Percentiles rank a stretch among this genome's conserved stretches.
Evolutionary conservation across 352 stramenopile species (phyloP).

Genomic region (Globisporangium radiosum): DNA sequence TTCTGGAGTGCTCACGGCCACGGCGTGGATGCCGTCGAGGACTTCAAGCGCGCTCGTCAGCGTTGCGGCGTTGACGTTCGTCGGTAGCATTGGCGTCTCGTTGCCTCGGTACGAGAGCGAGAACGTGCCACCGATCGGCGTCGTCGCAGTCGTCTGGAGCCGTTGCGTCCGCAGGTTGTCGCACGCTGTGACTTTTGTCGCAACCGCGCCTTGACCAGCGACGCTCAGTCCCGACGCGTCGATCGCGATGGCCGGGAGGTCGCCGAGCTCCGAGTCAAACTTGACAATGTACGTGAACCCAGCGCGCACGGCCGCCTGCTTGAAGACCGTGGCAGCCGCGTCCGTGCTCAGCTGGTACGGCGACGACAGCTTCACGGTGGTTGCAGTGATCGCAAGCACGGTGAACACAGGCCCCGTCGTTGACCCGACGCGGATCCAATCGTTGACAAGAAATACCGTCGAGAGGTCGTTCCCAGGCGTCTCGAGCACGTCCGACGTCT

Average conservation of each 20-base stretch:
- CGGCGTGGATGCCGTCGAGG: conserved; percentile 68
- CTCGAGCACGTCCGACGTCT: conserved; percentile 68
- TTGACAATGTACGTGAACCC: conserved; percentile 67
- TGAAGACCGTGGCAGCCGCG: conserved; percentile 66
- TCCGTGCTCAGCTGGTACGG: conserved; percentile 70
- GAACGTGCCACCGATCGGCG: conserved; percentile 78
- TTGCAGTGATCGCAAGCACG: conserved; percentile 51
- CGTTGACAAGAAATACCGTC: conserved; percentile 58
- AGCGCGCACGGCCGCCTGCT: conserved; percentile 43
- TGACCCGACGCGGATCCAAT: conserved; percentile 92
- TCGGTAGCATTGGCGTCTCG: conserved; percentile 67
- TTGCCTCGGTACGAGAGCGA: conserved; percentile 71
- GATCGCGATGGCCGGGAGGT: conserved; percentile 43
- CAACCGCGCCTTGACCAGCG: conserved; percentile 18
- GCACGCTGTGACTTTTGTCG: conserved; percentile 73
- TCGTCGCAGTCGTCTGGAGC: conserved; percentile 39
- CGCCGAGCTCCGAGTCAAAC: conserved; percentile 73
- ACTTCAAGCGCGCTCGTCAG: conserved; percentile 60
- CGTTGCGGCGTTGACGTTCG: conserved; percentile 38
- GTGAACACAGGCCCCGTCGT: conserved; percentile 82
- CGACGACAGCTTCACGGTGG: conserved; percentile 81
- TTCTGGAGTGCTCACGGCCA: conserved; percentile 34
- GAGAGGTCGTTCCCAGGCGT: conserved; percentile 50
- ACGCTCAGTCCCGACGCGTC: conserved; percentile 47
- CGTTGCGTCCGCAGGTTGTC: conserved; percentile 79